Percentiles rank a stretch among this genome's conserved stretches.
These are phyloP conservation scores for Yamadazyma trypodendri DNA, from an alignment of 1,139 yeast genomes.

Conservation along the genomic window DNA sequence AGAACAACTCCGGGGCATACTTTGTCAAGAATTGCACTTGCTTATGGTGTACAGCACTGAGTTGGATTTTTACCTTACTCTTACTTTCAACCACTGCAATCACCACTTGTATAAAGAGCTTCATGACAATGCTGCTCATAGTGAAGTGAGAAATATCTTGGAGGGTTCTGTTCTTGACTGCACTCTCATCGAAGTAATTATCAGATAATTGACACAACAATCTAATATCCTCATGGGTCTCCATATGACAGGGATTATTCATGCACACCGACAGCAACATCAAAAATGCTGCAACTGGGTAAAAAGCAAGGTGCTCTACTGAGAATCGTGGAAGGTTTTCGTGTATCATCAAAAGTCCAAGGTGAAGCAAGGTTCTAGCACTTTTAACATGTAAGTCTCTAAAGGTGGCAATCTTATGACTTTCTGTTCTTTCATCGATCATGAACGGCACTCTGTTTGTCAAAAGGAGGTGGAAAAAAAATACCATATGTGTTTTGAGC, in stretches of 20 bases:
- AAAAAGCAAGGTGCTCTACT: slow-evolving; percentile 32
- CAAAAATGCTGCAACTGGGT: slow-evolving; percentile 37
- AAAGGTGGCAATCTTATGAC: slow-evolving; percentile 21
- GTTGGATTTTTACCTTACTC: slow-evolving; percentile 5
- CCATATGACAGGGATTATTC: slow-evolving; percentile 31
- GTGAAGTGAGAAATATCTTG: slow-evolving; percentile 1
- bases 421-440: slow-evolving; percentile 17
- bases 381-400: slow-evolving; percentile 33
- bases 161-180: neutral
- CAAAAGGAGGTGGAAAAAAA: slow-evolving; percentile 34
- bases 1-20: slow-evolving; percentile 14
- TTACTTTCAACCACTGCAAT: slow-evolving; percentile 16
- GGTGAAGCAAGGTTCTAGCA: slow-evolving; percentile 36
- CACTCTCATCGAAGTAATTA: slow-evolving; percentile 10
- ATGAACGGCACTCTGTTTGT: slow-evolving; percentile 37
- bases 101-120: slow-evolving; percentile 22
- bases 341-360: slow-evolving; percentile 19
- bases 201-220: slow-evolving; percentile 29
- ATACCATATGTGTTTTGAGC: slow-evolving; percentile 26
- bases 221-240: slow-evolving; percentile 28
- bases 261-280: slow-evolving; percentile 31
- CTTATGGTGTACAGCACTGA: neutral
- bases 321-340: slow-evolving; percentile 13
- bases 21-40: slow-evolving; percentile 9
- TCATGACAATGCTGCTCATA: slow-evolving; percentile 17